Percentiles rank a stretch among this genome's conserved stretches.
Evolutionary conservation across 371 early-diverging fungal genomes (phyloP).

Genomic region (Apophysomyces variabilis): DNA sequence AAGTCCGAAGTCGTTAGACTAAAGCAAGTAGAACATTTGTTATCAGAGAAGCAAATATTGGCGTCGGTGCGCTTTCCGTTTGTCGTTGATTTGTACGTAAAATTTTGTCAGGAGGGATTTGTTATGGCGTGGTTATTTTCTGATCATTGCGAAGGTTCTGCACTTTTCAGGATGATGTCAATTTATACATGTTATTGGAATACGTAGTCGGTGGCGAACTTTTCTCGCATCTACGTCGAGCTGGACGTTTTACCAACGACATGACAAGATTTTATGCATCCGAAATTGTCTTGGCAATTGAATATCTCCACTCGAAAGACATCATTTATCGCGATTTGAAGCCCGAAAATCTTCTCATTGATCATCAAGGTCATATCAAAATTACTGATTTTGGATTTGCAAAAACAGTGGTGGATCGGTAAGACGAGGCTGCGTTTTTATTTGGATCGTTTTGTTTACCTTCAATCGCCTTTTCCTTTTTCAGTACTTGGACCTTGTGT

Average conservation of each 20-base stretch:
- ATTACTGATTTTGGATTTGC: constrained; percentile 98
- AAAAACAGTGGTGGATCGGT: constrained; percentile 54
- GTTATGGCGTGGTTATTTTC: not conserved
- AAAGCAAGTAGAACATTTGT: constrained; percentile 96
- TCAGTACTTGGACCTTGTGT: constrained; percentile 90
- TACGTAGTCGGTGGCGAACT: constrained; percentile 92
- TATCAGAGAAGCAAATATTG: constrained; percentile 94
- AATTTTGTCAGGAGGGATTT: not conserved
- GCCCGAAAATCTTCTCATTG: constrained; percentile 87
- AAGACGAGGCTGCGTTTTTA: constrained; percentile 13
- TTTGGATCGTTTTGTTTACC: constrained; percentile 28
- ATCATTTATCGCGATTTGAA: constrained; percentile 93
- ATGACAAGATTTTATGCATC: constrained; percentile 78
- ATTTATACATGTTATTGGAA: constrained; percentile 91
- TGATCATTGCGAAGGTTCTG: constrained; percentile 32
- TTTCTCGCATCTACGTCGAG: constrained; percentile 86
- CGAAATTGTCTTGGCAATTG: constrained; percentile 70
- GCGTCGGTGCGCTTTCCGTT: constrained; percentile 89
- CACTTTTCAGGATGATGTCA: constrained; percentile 83
- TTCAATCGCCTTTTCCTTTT: not conserved
- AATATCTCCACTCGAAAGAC: constrained; percentile 84
- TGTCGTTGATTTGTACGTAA: constrained; percentile 85
- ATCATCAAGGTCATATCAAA: constrained; percentile 88
- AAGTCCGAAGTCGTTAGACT: constrained; percentile 91
- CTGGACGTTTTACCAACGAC: constrained; percentile 83